These are phyloP conservation scores for Bassia scoparia DNA, from an alignment of 148 eudicot genomes.

Conservation along the genomic window DNA sequence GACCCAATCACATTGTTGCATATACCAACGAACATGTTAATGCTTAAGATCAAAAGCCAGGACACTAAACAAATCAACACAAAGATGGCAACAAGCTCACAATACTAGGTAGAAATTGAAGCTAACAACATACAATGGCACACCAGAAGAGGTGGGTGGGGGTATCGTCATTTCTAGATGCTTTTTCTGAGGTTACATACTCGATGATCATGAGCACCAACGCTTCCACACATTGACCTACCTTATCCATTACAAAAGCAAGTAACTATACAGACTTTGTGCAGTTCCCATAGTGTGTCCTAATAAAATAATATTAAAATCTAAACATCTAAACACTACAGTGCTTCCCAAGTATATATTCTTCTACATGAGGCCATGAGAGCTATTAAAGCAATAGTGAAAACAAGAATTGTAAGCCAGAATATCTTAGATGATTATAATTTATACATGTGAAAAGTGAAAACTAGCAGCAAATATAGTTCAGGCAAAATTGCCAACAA, in stretches of 20 bases:
- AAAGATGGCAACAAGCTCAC: neutral
- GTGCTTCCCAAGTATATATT: neutral
- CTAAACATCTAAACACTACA: neutral
- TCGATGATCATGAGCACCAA: neutral
- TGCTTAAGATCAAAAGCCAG: neutral
- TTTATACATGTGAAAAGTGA: too few species aligned
- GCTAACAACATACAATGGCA: neutral
- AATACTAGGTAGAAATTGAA: neutral
- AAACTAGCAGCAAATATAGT: too few species aligned
- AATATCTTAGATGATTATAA: too few species aligned
- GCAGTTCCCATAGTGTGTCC: neutral
- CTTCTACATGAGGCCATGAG: too few species aligned
- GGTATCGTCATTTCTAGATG: neutral
- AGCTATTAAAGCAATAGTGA: too few species aligned
- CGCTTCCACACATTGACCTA: neutral
- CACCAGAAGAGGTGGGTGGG: neutral
- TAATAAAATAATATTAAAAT: neutral
- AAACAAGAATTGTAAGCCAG: too few species aligned
- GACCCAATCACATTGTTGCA: slow-evolving; percentile 6
- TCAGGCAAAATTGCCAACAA: too few species aligned
- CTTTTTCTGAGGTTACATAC: too few species aligned
- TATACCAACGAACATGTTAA: slow-evolving; percentile 9
- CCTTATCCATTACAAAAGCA: neutral
- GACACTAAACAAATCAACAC: neutral
- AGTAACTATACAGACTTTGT: neutral